Percentiles rank a stretch among this genome's conserved stretches.
phyloP scores from a whole-genome alignment of 2,329 filamentous ascomycete species.

The Aspergillus sergii region DNA sequence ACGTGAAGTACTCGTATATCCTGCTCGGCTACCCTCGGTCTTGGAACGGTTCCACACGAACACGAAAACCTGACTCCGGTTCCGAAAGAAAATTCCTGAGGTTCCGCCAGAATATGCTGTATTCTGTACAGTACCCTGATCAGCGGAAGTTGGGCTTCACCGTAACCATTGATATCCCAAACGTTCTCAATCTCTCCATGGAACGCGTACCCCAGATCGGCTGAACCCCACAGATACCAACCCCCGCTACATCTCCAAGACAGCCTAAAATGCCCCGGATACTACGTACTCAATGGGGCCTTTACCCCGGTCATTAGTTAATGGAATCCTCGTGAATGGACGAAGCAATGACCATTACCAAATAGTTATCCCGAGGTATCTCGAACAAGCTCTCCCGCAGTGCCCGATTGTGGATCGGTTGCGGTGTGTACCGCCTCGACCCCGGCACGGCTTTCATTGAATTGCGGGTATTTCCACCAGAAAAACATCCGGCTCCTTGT shows the following conservation, averaged over 20 bases:
- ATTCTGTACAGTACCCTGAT: neutral
- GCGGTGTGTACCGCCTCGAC: neutral
- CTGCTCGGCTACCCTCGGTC: neutral
- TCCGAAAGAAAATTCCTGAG: neutral
- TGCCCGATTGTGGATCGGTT: neutral
- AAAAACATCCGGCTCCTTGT: neutral
- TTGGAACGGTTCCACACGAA: neutral
- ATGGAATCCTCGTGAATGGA: conserved; percentile 1
- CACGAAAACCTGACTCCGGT: neutral
- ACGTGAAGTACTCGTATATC: neutral
- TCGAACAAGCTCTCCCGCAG: neutral
- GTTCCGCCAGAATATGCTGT: too few relatives aligned
- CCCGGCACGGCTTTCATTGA: neutral
- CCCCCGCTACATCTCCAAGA: neutral
- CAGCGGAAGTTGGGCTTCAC: neutral
- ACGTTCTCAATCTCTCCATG: neutral
- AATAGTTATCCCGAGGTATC: neutral
- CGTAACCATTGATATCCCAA: neutral
- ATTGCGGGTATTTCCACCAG: neutral
- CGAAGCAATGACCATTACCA: neutral
- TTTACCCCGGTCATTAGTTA: neutral
- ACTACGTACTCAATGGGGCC: neutral
- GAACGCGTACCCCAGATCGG: neutral
- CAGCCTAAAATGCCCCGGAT: neutral
- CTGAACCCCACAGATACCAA: conserved; percentile 1